A percentile compares a stretch with the other conserved stretches of the same genome.
These are phyloP conservation scores for Coccomyxa subellipsoidea DNA, from an alignment of 163 green algal species.

Conservation along the genomic window DNA sequence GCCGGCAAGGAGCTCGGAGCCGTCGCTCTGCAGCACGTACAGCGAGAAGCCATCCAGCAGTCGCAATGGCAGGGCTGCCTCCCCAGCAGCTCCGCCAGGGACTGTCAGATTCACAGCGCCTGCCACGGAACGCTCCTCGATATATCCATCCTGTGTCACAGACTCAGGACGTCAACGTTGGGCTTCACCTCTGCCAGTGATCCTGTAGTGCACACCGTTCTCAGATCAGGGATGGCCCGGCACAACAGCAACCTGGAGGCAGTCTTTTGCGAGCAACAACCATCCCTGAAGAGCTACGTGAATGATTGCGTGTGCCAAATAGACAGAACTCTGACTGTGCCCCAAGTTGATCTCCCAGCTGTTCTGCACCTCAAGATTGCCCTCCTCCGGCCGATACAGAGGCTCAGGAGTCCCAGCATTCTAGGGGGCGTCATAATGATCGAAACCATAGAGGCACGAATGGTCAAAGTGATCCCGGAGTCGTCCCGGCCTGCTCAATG, in stretches of 20 bases:
- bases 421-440: not conserved
- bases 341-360: not conserved
- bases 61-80: constrained; percentile 10
- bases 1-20: constrained; percentile 9
- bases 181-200: too few relatives aligned
- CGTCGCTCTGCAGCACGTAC: constrained; percentile 9
- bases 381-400: not conserved
- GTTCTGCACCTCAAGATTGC: not conserved
- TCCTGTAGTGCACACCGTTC: too few relatives aligned
- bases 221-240: too few relatives aligned
- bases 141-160: constrained; percentile 22
- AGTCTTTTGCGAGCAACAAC: too few relatives aligned
- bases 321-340: not conserved
- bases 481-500: not conserved
- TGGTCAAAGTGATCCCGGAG: not conserved
- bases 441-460: not conserved
- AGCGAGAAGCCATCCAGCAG: constrained; percentile 25
- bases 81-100: constrained; percentile 5
- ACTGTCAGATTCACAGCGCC: constrained; percentile 19
- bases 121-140: constrained; percentile 16
- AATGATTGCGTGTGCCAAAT: not conserved
- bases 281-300: not conserved
- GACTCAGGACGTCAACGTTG: not conserved
- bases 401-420: not conserved
- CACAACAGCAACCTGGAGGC: too few relatives aligned